Conservation (phyloP, 164 flowering plant species). For the Macadamia integrifolia region DNA sequence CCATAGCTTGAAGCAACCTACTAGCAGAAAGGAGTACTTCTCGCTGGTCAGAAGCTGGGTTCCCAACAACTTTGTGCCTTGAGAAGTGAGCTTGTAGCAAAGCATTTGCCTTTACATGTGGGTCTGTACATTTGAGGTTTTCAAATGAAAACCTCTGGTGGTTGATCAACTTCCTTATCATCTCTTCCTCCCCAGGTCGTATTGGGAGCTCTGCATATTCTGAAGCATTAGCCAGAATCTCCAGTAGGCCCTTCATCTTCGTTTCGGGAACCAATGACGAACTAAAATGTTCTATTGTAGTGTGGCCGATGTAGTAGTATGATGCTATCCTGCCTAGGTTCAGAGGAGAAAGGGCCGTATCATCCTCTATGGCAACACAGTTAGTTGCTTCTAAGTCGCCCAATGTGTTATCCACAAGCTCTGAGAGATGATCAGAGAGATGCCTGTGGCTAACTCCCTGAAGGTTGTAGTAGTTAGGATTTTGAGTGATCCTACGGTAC, state of each 20-base stretch:
- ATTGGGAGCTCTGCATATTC: slow-evolving; percentile 81
- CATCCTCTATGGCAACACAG: slow-evolving; percentile 73
- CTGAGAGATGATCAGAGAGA: slow-evolving; percentile 92
- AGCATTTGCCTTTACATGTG: slow-evolving; percentile 89
- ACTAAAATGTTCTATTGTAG: slow-evolving; percentile 86
- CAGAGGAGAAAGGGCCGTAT: slow-evolving; percentile 62
- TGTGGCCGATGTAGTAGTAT: slow-evolving; percentile 79
- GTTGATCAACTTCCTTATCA: slow-evolving; percentile 61
- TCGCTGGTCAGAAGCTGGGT: slow-evolving; percentile 69
- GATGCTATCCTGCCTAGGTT: slow-evolving; percentile 96
- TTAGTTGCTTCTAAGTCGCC: slow-evolving; percentile 74
- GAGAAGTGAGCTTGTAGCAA: slow-evolving; percentile 95
- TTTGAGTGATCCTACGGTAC: slow-evolving; percentile 92
- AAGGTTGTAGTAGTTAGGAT: slow-evolving; percentile 93
- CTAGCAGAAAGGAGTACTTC: slow-evolving; percentile 76
- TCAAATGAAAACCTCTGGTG: slow-evolving; percentile 91
- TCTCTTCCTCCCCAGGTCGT: slow-evolving; percentile 90
- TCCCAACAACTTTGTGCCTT: slow-evolving; percentile 62
- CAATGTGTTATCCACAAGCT: slow-evolving; percentile 85
- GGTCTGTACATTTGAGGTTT: slow-evolving; percentile 69
- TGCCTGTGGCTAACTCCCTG: slow-evolving; percentile 96
- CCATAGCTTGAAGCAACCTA: slow-evolving; percentile 91
- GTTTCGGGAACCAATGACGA: slow-evolving; percentile 69
- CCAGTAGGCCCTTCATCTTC: slow-evolving; percentile 89
- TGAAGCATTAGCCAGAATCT: slow-evolving; percentile 81